Conservation (phyloP, 495 filamentous ascomycete genomes). For the Letharia lupina region DNA sequence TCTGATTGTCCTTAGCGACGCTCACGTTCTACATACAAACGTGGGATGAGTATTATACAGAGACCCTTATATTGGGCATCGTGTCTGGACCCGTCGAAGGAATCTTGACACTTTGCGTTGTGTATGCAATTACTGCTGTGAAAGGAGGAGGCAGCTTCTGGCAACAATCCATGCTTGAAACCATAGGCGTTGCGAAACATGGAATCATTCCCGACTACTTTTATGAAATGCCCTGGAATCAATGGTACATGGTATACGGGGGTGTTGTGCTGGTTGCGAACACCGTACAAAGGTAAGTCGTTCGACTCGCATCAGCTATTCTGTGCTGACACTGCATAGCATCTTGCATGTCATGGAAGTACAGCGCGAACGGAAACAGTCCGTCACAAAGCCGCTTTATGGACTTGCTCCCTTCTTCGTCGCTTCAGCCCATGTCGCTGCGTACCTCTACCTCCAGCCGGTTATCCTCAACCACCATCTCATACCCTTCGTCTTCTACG, state of each 20-base stretch:
- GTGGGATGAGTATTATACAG: slow-evolving; percentile 98
- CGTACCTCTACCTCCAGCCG: slow-evolving; percentile 78
- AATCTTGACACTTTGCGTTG: slow-evolving; percentile 69
- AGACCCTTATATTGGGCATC: slow-evolving; percentile 84
- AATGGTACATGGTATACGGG: slow-evolving; percentile 93
- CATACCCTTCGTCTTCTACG: slow-evolving; percentile 78
- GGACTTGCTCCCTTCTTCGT: slow-evolving; percentile 73
- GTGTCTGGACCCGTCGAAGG: slow-evolving; percentile 95
- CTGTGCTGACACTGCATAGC: slow-evolving; percentile 33
- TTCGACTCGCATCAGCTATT: not conserved
- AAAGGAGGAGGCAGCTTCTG: slow-evolving; percentile 87
- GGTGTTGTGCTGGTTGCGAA: slow-evolving; percentile 75
- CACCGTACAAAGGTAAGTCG: slow-evolving; percentile 50
- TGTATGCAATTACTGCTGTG: slow-evolving; percentile 79
- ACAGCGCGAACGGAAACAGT: slow-evolving; percentile 63
- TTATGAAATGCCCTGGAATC: slow-evolving; percentile 73
- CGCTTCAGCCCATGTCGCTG: slow-evolving; percentile 63
- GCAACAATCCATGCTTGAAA: slow-evolving; percentile 70
- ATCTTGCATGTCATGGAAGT: slow-evolving; percentile 74
- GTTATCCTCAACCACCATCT: slow-evolving; percentile 71
- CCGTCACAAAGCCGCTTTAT: slow-evolving; percentile 59
- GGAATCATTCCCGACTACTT: slow-evolving; percentile 56
- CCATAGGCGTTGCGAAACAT: slow-evolving; percentile 57
- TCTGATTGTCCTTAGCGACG: slow-evolving; percentile 41
- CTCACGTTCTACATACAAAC: slow-evolving; percentile 97